Conservation (phyloP, 2,329 filamentous ascomycete genomes). For the Aureobasidium lini region DNA sequence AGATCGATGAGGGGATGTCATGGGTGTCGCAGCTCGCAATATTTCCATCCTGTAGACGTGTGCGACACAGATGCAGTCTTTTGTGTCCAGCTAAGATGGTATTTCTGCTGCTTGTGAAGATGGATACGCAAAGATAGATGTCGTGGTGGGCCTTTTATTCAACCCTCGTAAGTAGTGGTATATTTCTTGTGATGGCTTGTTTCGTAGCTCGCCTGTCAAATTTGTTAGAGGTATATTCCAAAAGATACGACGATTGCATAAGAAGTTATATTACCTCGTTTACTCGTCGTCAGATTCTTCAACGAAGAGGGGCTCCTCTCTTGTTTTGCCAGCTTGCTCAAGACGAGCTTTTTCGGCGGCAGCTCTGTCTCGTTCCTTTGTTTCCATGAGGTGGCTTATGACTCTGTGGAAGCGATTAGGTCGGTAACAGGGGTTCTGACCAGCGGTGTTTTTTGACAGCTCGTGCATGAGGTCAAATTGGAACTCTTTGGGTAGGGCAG, state of each 20-base stretch:
- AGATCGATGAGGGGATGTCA: no score
- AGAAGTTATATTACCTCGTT: no score
- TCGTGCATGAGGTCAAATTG: background rate
- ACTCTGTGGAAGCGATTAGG: background rate
- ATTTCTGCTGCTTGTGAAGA: no score
- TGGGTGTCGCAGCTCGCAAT: no score
- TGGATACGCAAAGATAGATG: no score
- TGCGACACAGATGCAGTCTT: no score
- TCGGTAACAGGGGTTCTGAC: background rate
- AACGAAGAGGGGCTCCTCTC: no score
- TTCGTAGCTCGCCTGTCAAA: background rate
- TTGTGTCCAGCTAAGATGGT: no score
- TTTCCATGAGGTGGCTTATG: background rate
- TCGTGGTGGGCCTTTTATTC: no score
- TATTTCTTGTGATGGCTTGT: background rate
- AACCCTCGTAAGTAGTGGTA: background rate
- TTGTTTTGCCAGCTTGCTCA: no score
- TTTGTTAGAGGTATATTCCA: background rate
- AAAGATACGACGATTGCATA: background rate
- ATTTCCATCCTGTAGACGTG: no score
- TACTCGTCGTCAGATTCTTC: no score
- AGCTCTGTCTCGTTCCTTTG: background rate
- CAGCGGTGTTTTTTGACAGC: background rate
- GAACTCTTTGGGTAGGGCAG: background rate
- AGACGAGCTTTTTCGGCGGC: background rate